A percentile compares a stretch with the other conserved stretches of the same genome.
Evolutionary conservation across 352 stramenopile genomes (phyloP).

Genomic region (Phytophthora constricta): DNA sequence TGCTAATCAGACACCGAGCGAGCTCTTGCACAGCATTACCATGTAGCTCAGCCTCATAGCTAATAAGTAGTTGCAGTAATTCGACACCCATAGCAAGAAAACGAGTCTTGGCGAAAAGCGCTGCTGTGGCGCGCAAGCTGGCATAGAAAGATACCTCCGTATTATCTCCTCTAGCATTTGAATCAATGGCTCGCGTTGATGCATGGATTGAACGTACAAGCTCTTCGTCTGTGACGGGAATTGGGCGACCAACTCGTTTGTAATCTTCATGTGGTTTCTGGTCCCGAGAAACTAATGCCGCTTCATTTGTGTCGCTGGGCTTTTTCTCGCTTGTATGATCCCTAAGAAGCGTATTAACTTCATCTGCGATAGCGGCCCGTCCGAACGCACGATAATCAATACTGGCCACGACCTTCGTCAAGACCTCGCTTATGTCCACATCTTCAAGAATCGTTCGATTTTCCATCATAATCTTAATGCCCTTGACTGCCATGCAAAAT

Average conservation of each 20-base stretch:
- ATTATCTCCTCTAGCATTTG: slow-evolving; percentile 8
- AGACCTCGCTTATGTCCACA: slow-evolving; percentile 86
- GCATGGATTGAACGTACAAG: slow-evolving; percentile 42
- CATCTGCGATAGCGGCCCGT: slow-evolving; percentile 71
- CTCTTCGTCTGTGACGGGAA: slow-evolving; percentile 34
- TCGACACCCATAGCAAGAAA: slow-evolving; percentile 82
- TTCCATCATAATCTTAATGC: slow-evolving; percentile 76
- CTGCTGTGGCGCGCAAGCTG: slow-evolving; percentile 37
- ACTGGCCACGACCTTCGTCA: slow-evolving; percentile 80
- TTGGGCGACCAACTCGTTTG: slow-evolving; percentile 7
- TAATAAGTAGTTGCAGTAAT: slow-evolving; percentile 70
- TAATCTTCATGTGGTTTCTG: slow-evolving; percentile 23
- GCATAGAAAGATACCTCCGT: slow-evolving; percentile 19
- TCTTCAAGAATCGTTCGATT: slow-evolving; percentile 82
- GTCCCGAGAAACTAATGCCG: slow-evolving; percentile 12
- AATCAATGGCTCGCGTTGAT: slow-evolving; percentile 24
- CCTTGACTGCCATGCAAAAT: slow-evolving; percentile 80
- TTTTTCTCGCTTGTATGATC: slow-evolving; percentile 19
- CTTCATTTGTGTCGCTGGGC: slow-evolving; percentile 6
- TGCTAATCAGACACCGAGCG: slow-evolving; percentile 67
- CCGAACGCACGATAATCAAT: slow-evolving; percentile 87
- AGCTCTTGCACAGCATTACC: slow-evolving; percentile 55
- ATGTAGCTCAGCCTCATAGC: slow-evolving; percentile 61
- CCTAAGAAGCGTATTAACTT: slow-evolving; percentile 45
- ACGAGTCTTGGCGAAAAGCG: slow-evolving; percentile 63